A percentile compares a stretch with the other conserved stretches of the same genome.
Evolutionary conservation across 2,329 filamentous ascomycete species (phyloP).

Genomic region (Arthrinium phaeospermum): DNA sequence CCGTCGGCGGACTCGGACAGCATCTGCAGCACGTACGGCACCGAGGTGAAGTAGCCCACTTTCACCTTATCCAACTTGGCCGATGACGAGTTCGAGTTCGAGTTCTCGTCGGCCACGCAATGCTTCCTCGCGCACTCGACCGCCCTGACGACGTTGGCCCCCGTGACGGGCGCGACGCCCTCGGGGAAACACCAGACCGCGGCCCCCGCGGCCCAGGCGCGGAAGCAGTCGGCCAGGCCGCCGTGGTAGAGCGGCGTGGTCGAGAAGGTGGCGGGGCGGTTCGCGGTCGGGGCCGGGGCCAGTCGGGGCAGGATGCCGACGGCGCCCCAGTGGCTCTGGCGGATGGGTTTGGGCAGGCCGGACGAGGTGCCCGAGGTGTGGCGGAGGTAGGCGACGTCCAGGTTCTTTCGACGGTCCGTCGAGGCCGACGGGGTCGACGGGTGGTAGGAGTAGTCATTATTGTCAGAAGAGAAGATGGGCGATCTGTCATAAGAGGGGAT

Average conservation of each 20-base stretch:
- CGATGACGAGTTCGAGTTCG: too few relatives aligned
- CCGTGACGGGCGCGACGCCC: slow-evolving; percentile 60
- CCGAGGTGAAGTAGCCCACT: slow-evolving; percentile 66
- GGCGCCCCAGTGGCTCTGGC: slow-evolving; percentile 60
- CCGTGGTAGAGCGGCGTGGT: slow-evolving; percentile 72
- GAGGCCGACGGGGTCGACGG: not conserved
- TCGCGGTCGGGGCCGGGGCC: not conserved
- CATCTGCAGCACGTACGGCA: slow-evolving; percentile 64
- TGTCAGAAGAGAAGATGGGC: not conserved
- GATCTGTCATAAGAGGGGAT: slow-evolving; percentile 26
- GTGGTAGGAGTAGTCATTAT: too few relatives aligned
- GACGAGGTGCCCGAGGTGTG: slow-evolving; percentile 71
- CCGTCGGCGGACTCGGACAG: slow-evolving; percentile 51
- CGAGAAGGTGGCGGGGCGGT: slow-evolving; percentile 59
- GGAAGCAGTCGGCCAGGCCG: slow-evolving; percentile 61
- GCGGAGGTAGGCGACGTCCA: slow-evolving; percentile 60
- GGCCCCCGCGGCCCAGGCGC: slow-evolving; percentile 65
- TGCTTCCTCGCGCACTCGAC: slow-evolving; percentile 49
- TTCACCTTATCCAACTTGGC: too few relatives aligned
- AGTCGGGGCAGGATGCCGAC: slow-evolving; percentile 57
- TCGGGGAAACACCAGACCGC: slow-evolving; percentile 69
- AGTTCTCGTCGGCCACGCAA: too few relatives aligned
- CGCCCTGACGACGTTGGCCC: slow-evolving; percentile 55
- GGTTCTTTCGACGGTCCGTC: not conserved
- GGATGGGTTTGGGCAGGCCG: slow-evolving; percentile 67